These are phyloP conservation scores for Neocucurbitaria cava DNA, from an alignment of 2,329 filamentous ascomycete species.

Conservation along the genomic window DNA sequence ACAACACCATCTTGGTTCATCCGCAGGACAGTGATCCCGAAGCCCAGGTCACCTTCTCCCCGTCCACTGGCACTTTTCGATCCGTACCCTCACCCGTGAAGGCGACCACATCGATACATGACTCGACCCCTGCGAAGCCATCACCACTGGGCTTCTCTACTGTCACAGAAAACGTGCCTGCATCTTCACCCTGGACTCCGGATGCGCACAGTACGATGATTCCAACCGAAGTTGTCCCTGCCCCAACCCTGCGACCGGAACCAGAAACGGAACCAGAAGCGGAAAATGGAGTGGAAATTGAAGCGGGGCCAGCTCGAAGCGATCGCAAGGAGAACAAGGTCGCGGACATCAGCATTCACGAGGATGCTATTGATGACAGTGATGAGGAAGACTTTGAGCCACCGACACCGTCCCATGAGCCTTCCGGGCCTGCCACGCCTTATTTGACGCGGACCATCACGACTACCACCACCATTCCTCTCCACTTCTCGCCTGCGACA, in stretches of 20 bases:
- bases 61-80: constrained; percentile 48
- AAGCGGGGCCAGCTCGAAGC: constrained; percentile 15
- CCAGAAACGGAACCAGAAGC: constrained; percentile 18
- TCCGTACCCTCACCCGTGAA: constrained; percentile 42
- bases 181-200: constrained; percentile 33
- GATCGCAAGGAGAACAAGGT: constrained; percentile 21
- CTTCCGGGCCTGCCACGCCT: constrained; percentile 38
- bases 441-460: constrained; percentile 53
- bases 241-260: constrained; percentile 10
- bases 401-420: constrained; percentile 26
- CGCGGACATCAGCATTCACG: constrained; percentile 36
- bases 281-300: too few relatives aligned
- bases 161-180: constrained; percentile 23
- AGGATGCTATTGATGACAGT: constrained; percentile 41
- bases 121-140: constrained; percentile 19
- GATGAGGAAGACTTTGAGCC: constrained; percentile 36
- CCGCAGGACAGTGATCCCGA: constrained; percentile 22
- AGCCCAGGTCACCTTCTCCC: constrained; percentile 42
- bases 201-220: constrained; percentile 28
- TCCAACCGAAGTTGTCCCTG: constrained; percentile 14
- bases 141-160: constrained; percentile 18
- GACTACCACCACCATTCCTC: constrained; percentile 57
- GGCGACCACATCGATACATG: constrained; percentile 11
- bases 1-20: constrained; percentile 16
- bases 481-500: constrained; percentile 53